Evolutionary conservation across 176 grass and related monocot species (phyloP).

Genomic region (Eleusine indica): DNA sequence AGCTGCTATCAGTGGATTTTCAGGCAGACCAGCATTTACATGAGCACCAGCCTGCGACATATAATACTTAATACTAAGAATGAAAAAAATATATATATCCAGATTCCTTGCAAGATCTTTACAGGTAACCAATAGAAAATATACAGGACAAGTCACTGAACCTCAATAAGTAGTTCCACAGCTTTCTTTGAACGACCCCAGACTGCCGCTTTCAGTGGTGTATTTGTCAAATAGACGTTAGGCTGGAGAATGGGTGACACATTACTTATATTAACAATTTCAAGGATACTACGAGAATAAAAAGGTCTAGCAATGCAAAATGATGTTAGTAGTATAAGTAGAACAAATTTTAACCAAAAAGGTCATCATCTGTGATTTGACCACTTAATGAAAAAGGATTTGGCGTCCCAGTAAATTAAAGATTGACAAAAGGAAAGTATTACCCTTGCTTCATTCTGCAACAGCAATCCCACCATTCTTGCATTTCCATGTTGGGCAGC

Average conservation of each 20-base stretch:
- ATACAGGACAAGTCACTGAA: neutral
- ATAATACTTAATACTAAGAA: constrained; percentile 19
- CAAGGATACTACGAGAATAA: neutral
- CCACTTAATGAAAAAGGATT: neutral
- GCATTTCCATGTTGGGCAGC: constrained; percentile 20
- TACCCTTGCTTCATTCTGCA: constrained; percentile 15
- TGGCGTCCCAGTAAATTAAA: neutral
- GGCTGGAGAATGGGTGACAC: neutral
- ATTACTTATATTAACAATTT: neutral
- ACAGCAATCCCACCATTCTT: constrained; percentile 21
- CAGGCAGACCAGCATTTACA: constrained; percentile 41
- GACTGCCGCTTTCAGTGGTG: constrained; percentile 28
- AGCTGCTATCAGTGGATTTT: constrained; percentile 34
- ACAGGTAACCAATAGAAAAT: neutral
- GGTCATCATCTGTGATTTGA: neutral
- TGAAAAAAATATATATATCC: neutral
- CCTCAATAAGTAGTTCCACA: constrained; percentile 36
- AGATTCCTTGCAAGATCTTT: neutral
- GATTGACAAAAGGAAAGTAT: neutral
- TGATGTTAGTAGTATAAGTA: neutral
- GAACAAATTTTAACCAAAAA: neutral
- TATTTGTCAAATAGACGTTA: neutral
- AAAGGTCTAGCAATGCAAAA: neutral
- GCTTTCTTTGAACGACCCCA: neutral
- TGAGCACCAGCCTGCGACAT: constrained; percentile 38